Conservation (phyloP, 305 asterid genomes). For the Euphrasia arctica region DNA sequence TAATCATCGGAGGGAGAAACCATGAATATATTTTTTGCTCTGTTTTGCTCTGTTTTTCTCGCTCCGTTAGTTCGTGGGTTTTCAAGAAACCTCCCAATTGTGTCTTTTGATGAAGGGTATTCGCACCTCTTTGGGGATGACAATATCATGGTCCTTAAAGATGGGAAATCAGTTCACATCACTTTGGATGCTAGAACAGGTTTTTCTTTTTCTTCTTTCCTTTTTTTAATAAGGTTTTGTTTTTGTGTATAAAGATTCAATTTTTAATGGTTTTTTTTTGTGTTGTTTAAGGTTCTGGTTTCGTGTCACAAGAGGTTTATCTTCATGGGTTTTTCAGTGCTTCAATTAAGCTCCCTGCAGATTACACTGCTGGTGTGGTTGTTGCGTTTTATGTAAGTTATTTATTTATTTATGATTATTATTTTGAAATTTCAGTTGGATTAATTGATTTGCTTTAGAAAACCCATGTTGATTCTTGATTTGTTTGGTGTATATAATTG, state of each 20-base stretch:
- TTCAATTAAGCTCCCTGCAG: constrained; percentile 82
- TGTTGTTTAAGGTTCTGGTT: constrained; percentile 66
- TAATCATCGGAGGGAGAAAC: neutral
- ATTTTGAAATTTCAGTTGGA: neutral
- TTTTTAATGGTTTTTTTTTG: neutral
- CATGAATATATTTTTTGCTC: constrained; percentile 29
- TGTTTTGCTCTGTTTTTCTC: constrained; percentile 31
- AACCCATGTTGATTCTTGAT: constrained; percentile 10
- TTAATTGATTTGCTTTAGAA: constrained; percentile 3
- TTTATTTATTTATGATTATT: neutral
- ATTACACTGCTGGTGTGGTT: constrained; percentile 91
- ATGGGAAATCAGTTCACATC: constrained; percentile 71
- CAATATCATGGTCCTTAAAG: constrained; percentile 65
- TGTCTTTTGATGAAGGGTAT: constrained; percentile 84
- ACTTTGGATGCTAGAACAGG: constrained; percentile 83
- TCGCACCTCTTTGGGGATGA: constrained; percentile 76
- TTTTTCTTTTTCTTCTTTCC: neutral
- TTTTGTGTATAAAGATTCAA: neutral
- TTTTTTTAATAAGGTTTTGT: neutral
- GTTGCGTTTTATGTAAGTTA: constrained; percentile 88
- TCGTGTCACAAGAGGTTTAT: constrained; percentile 81
- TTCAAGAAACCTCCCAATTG: constrained; percentile 57
- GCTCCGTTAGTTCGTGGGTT: constrained; percentile 45
- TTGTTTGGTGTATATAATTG: neutral
- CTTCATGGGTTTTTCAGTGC: constrained; percentile 85